phyloP scores from a whole-genome alignment of 495 filamentous ascomycete genomes.

The Penicillium maclennaniae region DNA sequence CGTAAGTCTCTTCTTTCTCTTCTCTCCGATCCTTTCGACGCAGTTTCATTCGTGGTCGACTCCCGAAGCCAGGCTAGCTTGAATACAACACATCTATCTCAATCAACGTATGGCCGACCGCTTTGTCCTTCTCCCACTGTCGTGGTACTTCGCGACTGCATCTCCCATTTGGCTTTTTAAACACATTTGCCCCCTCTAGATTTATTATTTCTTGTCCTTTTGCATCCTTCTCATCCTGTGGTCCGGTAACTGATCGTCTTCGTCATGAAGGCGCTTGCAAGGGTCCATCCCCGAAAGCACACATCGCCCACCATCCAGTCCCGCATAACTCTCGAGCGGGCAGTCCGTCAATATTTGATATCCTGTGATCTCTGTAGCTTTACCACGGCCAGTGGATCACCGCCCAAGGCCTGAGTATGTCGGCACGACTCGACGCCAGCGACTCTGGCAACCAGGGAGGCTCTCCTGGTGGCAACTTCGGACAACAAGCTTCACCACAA shows the following conservation, averaged over 20 bases:
- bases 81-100: not conserved
- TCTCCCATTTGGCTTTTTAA: not conserved
- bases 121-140: conserved; percentile 1
- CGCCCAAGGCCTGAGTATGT: not conserved
- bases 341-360: not conserved
- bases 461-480: not conserved
- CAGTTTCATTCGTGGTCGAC: not conserved
- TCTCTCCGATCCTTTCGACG: not conserved
- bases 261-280: not conserved
- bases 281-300: not conserved
- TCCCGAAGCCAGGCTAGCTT: not conserved
- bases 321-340: not conserved
- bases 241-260: not conserved
- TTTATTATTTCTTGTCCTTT: not conserved
- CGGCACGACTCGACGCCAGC: not conserved
- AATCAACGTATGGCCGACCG: conserved; percentile 14
- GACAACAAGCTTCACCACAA: not conserved
- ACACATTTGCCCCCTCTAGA: not conserved
- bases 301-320: not conserved
- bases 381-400: not conserved
- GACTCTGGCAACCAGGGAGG: not conserved
- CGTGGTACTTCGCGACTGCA: not conserved
- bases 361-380: not conserved
- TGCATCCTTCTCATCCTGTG: not conserved
- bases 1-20: not conserved